Percentiles rank a stretch among this genome's conserved stretches.
Conservation (phyloP, 768 basidiomycete species). For the Lactarius trivialis region DNA sequence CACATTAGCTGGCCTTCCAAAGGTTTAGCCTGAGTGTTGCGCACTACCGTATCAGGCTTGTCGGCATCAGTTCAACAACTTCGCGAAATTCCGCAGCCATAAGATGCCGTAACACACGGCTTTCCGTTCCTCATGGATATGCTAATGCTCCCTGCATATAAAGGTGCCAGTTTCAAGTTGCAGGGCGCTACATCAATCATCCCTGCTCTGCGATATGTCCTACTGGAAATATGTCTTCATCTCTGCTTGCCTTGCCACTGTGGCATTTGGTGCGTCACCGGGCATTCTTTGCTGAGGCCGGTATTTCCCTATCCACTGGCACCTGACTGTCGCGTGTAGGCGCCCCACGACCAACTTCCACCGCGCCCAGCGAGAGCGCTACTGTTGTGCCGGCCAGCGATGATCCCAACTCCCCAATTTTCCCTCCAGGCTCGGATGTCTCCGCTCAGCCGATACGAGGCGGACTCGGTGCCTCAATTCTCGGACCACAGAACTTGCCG, state of each 20-base stretch:
- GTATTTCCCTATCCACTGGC: too few relatives aligned
- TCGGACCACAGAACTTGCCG: conserved; percentile 53
- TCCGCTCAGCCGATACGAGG: conserved; percentile 41
- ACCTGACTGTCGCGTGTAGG: background rate
- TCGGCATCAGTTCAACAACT: too few relatives aligned
- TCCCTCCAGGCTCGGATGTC: conserved; percentile 21
- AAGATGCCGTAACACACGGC: background rate
- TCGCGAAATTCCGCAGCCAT: background rate
- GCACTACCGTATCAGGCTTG: too few relatives aligned
- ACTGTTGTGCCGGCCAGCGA: conserved; percentile 27
- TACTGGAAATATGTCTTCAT: background rate
- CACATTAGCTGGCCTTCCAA: too few relatives aligned
- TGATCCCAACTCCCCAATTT: conserved; percentile 27
- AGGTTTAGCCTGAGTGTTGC: too few relatives aligned
- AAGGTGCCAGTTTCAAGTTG: background rate
- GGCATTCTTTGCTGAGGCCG: too few relatives aligned
- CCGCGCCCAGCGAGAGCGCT: conserved; percentile 1
- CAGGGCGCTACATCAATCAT: background rate
- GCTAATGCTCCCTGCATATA: background rate
- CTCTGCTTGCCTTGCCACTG: background rate
- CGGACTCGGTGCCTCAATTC: conserved; percentile 38
- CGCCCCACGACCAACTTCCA: background rate
- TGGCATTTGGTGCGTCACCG: background rate
- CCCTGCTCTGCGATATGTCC: background rate
- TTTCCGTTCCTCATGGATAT: too few relatives aligned